Conservation (phyloP, 805 yeast genomes). For the Starmerella sirachaensis region DNA sequence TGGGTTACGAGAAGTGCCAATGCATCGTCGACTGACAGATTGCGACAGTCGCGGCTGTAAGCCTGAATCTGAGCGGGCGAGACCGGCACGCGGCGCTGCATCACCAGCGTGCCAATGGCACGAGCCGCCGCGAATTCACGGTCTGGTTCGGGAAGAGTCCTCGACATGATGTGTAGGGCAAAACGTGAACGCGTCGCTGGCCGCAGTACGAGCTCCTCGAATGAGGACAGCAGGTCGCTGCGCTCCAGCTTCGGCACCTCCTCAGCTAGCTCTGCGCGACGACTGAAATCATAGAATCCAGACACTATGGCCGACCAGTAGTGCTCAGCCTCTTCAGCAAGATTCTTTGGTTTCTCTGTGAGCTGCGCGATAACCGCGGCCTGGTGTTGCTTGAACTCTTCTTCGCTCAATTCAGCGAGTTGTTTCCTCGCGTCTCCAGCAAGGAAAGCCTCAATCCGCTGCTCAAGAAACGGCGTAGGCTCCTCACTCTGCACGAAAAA, state of each 20-base stretch:
- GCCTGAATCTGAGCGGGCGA: conserved; percentile 19
- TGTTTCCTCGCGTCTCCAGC: conserved; percentile 32
- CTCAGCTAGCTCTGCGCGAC: conserved; percentile 45
- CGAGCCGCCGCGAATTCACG: conserved; percentile 20
- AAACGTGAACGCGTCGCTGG: conserved; percentile 32
- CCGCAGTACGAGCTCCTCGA: conserved; percentile 35
- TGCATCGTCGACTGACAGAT: conserved; percentile 15
- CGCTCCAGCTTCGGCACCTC: conserved; percentile 44
- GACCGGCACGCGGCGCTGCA: conserved; percentile 20
- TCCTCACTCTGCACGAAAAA: conserved; percentile 76
- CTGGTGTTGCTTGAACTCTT: conserved; percentile 57
- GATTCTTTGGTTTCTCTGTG: conserved; percentile 60
- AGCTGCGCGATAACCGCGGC: conserved; percentile 55
- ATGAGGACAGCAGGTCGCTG: conserved; percentile 48
- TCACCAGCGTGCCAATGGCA: conserved; percentile 24
- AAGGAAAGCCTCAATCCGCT: conserved; percentile 62
- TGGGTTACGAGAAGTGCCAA: conserved; percentile 9
- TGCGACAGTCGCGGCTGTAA: conserved; percentile 15
- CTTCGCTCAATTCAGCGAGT: conserved; percentile 42
- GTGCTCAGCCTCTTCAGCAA: conserved; percentile 59
- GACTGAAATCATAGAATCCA: conserved; percentile 69
- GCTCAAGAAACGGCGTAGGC: conserved; percentile 58
- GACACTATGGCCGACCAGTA: conserved; percentile 56
- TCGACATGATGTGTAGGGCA: conserved; percentile 55
- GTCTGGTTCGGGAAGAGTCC: conserved; percentile 19